Evolutionary conservation across 2,329 filamentous ascomycete species (phyloP), one percentile per base, ranked within the genome.

Genomic region (Phyllosticta citribraziliensis): DNA sequence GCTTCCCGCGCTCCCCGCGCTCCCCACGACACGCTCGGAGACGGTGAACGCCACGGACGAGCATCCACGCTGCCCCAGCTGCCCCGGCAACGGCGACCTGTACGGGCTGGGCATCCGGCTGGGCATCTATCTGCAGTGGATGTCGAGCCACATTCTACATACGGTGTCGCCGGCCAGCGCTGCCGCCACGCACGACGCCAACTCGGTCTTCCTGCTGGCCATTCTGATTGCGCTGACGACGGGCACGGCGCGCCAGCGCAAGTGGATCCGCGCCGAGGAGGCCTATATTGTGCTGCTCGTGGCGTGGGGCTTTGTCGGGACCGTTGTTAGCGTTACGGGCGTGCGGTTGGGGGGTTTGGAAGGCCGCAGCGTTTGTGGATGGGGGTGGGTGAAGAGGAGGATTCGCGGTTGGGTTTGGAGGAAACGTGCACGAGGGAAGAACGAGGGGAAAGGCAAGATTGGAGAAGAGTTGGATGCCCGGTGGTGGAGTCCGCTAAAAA

Each of bases 71-170:
- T 59, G 57, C n/a, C 52, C 57, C 2, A 25, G 27, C 2, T 67
- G 71, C 52, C 20, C 58, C 12, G 70, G 69, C 1, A 69, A 70
- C 55, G 61, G 64, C 25, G 70, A 72, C 54, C 67, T 70, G 55
- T 73, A 72, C 58, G 70, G 70, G 0, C 66, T 72, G 19, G 70
- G 70, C 1, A 72, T 73, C 47, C 66, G 70, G 12, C 61, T 73
- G 10, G 70, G 69, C 47, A 66, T 67, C 55, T 72, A 72, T 55
- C 55, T 71, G 2, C 69, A 69, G 61, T 72, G 69, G 70, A 63
- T 67, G 33, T 66, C 68, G 1, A 64, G 63, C 9, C 66, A 68
- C 5, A 55, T 70, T 5, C 66, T 69, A 9, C 64, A 67, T 14
- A 68, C 65, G 52, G 56, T 71, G 12, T 63, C 67, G 9, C 69